A percentile compares a stretch with the other conserved stretches of the same genome.
phyloP scores from a whole-genome alignment of 2,329 filamentous ascomycete genomes.

The Xylaria sp. region DNA sequence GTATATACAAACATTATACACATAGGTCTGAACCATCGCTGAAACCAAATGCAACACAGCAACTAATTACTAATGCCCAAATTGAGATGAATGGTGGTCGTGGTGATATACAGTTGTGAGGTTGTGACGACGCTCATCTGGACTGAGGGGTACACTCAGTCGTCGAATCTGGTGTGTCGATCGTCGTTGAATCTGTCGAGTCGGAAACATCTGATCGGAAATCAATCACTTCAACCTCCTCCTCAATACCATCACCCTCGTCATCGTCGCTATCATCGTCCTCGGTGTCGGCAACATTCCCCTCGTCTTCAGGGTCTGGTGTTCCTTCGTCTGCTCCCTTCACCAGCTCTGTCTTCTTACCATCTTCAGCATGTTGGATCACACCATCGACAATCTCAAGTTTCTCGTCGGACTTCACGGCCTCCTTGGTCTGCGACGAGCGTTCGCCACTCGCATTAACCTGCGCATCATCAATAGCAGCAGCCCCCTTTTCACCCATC shows the following conservation, averaged over 20 bases:
- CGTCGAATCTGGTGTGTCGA: slow-evolving; percentile 26
- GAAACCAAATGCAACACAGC: too few relatives aligned
- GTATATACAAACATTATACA: neutral
- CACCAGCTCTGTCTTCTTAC: slow-evolving; percentile 22
- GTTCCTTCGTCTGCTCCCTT: slow-evolving; percentile 8
- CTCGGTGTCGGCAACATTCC: slow-evolving; percentile 21
- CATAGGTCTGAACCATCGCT: too few relatives aligned
- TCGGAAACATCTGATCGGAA: slow-evolving; percentile 29
- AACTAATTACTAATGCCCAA: too few relatives aligned
- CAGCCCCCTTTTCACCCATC: slow-evolving; percentile 52
- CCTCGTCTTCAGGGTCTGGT: slow-evolving; percentile 12
- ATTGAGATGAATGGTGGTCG: too few relatives aligned
- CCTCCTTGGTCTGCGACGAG: slow-evolving; percentile 27
- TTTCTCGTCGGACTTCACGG: slow-evolving; percentile 27
- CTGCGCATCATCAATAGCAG: slow-evolving; percentile 53
- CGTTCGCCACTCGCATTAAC: slow-evolving; percentile 48
- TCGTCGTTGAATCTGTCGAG: slow-evolving; percentile 27
- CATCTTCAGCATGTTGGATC: slow-evolving; percentile 30
- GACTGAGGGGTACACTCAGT: slow-evolving; percentile 27
- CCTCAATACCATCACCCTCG: slow-evolving; percentile 15
- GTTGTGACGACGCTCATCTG: neutral
- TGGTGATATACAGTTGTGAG: slow-evolving; percentile 1
- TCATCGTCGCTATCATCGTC: slow-evolving; percentile 23
- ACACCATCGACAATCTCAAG: slow-evolving; percentile 33
- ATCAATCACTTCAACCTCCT: slow-evolving; percentile 23